Evolutionary conservation across 176 grass and related monocot species (phyloP).

Genomic region (Canna indica): DNA sequence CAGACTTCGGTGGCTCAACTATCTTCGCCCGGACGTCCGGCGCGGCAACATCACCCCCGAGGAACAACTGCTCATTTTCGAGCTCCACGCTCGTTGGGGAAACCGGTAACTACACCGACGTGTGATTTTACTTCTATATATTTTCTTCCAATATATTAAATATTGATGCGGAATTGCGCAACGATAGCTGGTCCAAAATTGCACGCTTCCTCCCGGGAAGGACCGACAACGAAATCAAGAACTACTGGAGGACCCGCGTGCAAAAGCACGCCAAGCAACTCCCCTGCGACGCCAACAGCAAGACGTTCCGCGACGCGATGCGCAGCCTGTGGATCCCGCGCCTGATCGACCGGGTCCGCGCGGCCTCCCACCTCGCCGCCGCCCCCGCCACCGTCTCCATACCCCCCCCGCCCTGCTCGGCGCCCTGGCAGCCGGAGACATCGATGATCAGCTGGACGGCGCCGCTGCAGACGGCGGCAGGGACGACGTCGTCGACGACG

Average conservation of each 20-base stretch:
- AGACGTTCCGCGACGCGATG: not conserved
- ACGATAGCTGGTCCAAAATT: not conserved
- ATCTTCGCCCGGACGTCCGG: conserved; percentile 84
- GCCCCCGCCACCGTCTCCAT: not conserved
- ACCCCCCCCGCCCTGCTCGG: not conserved
- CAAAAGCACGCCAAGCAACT: conserved; percentile 11
- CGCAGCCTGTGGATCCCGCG: not conserved
- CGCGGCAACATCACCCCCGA: conserved; percentile 90
- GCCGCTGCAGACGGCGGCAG: not conserved
- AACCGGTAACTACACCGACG: conserved; percentile 33
- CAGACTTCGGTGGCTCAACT: conserved; percentile 91
- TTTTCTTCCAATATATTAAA: not conserved
- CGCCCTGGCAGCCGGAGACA: not conserved
- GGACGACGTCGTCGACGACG: not conserved
- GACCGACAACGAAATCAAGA: conserved; percentile 12
- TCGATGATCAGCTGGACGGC: not conserved
- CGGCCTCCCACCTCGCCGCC: no score
- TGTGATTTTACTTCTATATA: not conserved
- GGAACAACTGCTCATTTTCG: conserved; percentile 87
- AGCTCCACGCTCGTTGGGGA: conserved; percentile 89
- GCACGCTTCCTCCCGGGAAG: not conserved
- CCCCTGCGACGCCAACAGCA: not conserved
- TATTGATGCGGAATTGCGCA: no score
- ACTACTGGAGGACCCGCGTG: conserved; percentile 10
- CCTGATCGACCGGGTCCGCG: not conserved